These are phyloP conservation scores for Trametes gibbosa DNA, from an alignment of 768 basidiomycete genomes.

Conservation along the genomic window DNA sequence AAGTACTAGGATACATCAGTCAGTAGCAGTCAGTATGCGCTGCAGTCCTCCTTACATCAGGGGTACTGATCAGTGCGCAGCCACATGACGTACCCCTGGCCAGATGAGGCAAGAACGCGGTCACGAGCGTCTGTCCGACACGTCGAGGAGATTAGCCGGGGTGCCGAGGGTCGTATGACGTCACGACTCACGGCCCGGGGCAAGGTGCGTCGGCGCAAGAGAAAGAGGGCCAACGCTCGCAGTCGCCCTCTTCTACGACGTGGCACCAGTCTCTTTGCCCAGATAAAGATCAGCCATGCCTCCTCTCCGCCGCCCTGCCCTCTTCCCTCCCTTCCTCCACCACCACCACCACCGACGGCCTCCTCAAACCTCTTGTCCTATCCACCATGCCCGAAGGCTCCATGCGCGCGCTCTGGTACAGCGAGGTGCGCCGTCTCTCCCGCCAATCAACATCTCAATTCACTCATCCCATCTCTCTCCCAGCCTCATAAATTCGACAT, in stretches of 20 bases:
- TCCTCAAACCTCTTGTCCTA: not conserved
- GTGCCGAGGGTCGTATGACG: slow-evolving; percentile 18
- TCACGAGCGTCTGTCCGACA: slow-evolving; percentile 12
- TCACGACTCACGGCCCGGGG: slow-evolving; percentile 17
- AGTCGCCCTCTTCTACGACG: slow-evolving; percentile 3
- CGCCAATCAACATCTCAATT: slow-evolving; percentile 14
- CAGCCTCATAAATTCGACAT: slow-evolving; percentile 70
- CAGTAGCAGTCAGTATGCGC: too few relatives aligned
- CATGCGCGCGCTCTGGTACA: slow-evolving; percentile 78
- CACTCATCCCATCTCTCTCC: slow-evolving; percentile 4
- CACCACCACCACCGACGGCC: slow-evolving; percentile 6
- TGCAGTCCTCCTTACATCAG: too few relatives aligned
- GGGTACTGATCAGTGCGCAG: slow-evolving; percentile 19
- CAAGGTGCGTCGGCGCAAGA: too few relatives aligned
- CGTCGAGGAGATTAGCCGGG: slow-evolving; percentile 1
- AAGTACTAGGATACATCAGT: too few relatives aligned
- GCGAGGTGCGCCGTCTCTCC: slow-evolving; percentile 41
- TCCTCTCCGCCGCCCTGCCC: not conserved
- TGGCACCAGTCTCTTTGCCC: slow-evolving; percentile 14
- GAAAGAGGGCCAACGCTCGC: not conserved
- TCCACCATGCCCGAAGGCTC: slow-evolving; percentile 51
- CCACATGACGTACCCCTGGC: slow-evolving; percentile 4
- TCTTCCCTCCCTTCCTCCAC: slow-evolving; percentile 6
- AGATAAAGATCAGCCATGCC: slow-evolving; percentile 25
- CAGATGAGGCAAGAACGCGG: slow-evolving; percentile 9